These are phyloP conservation scores for Xylaria bambusicola DNA, from an alignment of 495 filamentous ascomycete genomes.

Conservation along the genomic window DNA sequence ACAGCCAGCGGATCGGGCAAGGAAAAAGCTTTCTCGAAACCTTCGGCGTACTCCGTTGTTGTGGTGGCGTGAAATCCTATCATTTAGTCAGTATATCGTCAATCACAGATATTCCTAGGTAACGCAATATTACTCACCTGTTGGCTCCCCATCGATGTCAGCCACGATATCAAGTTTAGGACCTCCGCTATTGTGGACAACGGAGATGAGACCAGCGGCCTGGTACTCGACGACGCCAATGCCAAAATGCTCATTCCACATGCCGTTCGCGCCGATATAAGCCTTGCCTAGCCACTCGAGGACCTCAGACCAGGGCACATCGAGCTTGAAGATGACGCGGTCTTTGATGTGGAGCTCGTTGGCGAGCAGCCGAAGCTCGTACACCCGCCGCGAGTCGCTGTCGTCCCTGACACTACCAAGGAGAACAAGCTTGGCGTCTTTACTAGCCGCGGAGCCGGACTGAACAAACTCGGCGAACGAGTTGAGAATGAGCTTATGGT, in stretches of 20 bases:
- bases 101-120: not conserved
- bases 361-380: constrained; percentile 83
- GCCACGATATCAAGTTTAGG: constrained; percentile 92
- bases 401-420: constrained; percentile 85
- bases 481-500: constrained; percentile 79
- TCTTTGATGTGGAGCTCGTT: constrained; percentile 87
- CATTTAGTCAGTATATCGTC: too few relatives aligned
- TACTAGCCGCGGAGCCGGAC: constrained; percentile 41
- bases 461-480: constrained; percentile 74
- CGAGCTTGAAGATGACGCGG: constrained; percentile 79
- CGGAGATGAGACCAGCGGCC: constrained; percentile 85
- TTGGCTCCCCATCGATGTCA: constrained; percentile 71
- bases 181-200: constrained; percentile 90
- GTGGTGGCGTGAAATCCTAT: constrained; percentile 84
- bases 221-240: constrained; percentile 99
- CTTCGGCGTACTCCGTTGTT: constrained; percentile 71
- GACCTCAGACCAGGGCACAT: constrained; percentile 85
- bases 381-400: constrained; percentile 83
- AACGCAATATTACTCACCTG: constrained; percentile 56
- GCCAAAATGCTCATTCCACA: constrained; percentile 99
- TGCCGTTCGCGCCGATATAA: constrained; percentile 88
- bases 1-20: constrained; percentile 67
- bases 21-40: constrained; percentile 73
- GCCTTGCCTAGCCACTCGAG: constrained; percentile 70
- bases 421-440: constrained; percentile 70